Evolutionary conservation across 305 asterid genomes (phyloP).

Genomic region (Ruellia speciosa): DNA sequence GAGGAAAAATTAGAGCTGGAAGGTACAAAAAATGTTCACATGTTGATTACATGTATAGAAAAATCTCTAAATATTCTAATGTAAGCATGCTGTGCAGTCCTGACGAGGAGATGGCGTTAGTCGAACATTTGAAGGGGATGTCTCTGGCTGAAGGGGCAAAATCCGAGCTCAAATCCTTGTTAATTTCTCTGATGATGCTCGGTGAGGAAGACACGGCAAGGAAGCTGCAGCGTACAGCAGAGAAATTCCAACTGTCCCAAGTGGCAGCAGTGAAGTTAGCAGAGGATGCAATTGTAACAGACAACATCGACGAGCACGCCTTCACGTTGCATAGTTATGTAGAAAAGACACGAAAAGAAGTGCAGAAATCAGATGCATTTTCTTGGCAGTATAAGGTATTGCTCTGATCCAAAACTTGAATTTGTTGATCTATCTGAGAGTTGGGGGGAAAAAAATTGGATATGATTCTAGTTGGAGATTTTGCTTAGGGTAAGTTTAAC

Average conservation of each 20-base stretch:
- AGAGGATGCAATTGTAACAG: conserved; percentile 40
- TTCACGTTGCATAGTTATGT: conserved; percentile 52
- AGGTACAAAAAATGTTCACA: conserved; percentile 35
- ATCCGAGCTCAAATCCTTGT: conserved; percentile 57
- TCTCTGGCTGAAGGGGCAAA: conserved; percentile 57
- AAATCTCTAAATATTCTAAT: not conserved
- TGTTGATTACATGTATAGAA: conserved; percentile 5
- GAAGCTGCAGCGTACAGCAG: conserved; percentile 57
- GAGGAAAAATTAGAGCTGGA: conserved; percentile 94
- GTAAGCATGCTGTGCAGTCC: conserved; percentile 39
- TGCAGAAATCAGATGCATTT: conserved; percentile 49
- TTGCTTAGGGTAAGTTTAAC: not conserved
- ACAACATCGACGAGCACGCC: conserved; percentile 40
- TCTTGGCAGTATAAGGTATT: conserved; percentile 66
- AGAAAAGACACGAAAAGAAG: conserved; percentile 35
- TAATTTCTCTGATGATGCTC: conserved; percentile 65
- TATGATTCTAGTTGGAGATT: not conserved
- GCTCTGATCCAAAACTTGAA: conserved; percentile 26
- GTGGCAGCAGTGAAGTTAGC: conserved; percentile 69
- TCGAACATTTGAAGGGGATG: conserved; percentile 85
- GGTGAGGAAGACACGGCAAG: conserved; percentile 60
- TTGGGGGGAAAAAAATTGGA: not conserved
- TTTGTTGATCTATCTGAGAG: not conserved
- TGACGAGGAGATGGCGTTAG: conserved; percentile 80
- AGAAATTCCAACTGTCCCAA: conserved; percentile 74